Evolutionary conservation across 2,329 filamentous ascomycete genomes (phyloP).

Genomic region (Lachnellula willkommii): DNA sequence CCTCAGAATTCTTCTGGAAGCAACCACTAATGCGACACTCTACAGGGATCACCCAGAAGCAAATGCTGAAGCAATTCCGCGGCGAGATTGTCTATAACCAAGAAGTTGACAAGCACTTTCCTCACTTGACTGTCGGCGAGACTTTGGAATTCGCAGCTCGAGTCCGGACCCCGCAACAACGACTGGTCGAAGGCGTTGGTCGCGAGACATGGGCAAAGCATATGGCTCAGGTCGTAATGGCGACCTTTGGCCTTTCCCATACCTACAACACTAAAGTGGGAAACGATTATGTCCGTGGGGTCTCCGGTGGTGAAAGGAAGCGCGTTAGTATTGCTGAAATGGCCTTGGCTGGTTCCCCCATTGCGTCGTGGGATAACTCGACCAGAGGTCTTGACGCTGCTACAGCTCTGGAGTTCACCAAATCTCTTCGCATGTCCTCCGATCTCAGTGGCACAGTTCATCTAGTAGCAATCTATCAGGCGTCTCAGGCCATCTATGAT

Average conservation of each 20-base stretch:
- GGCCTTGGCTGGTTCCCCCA: conserved; percentile 49
- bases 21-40: background rate
- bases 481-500: conserved; percentile 64
- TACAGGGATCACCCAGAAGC: conserved; percentile 42
- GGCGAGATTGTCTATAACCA: conserved; percentile 70
- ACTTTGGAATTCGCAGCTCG: conserved; percentile 70
- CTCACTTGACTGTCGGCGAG: conserved; percentile 67
- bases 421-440: conserved; percentile 58
- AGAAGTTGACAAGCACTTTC: conserved; percentile 71
- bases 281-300: conserved; percentile 64
- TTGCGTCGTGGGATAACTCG: conserved; percentile 30
- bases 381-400: conserved; percentile 70
- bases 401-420: conserved; percentile 68
- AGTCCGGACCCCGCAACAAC: conserved; percentile 58
- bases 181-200: conserved; percentile 50
- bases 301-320: conserved; percentile 69
- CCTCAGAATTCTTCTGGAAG: conserved; percentile 39
- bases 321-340: conserved; percentile 79
- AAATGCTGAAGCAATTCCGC: conserved; percentile 55
- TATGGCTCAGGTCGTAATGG: conserved; percentile 56
- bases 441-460: conserved; percentile 60
- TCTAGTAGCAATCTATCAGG: conserved; percentile 68
- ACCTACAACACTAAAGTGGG: conserved; percentile 70
- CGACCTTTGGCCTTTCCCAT: conserved; percentile 66
- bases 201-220: conserved; percentile 45